These are phyloP conservation scores for Gossypium aridum DNA, from an alignment of 441 rosid species.

Conservation along the genomic window DNA sequence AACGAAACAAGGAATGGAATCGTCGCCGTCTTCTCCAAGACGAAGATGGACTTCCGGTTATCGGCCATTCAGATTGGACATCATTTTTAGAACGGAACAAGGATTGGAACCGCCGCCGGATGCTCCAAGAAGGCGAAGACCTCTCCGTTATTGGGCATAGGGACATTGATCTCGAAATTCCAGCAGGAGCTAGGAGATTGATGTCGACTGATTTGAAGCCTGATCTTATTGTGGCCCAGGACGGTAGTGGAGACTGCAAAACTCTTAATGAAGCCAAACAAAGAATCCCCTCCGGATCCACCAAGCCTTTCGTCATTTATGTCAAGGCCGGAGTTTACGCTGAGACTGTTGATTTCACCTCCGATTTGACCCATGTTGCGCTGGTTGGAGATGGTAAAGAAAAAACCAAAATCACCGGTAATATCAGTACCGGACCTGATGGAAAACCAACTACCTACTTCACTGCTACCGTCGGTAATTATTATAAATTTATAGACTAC, in stretches of 20 bases:
- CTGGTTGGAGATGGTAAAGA: slow-evolving; percentile 66
- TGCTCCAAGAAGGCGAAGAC: not conserved
- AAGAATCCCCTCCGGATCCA: slow-evolving; percentile 18
- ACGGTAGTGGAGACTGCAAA: slow-evolving; percentile 64
- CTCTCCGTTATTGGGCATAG: slow-evolving; percentile 11
- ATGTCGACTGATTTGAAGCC: slow-evolving; percentile 25
- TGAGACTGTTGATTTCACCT: slow-evolving; percentile 36
- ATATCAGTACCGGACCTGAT: slow-evolving; percentile 31
- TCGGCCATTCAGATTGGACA: not conserved
- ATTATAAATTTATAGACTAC: not conserved
- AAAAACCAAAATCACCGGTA: slow-evolving; percentile 51
- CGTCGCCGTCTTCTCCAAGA: slow-evolving; percentile 29
- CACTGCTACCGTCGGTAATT: slow-evolving; percentile 45
- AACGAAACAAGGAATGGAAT: too few species aligned
- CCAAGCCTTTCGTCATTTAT: slow-evolving; percentile 38
- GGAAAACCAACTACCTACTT: slow-evolving; percentile 40
- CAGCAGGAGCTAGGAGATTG: slow-evolving; percentile 28
- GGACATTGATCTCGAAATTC: slow-evolving; percentile 13
- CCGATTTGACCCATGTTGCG: slow-evolving; percentile 27
- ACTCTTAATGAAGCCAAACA: slow-evolving; percentile 30
- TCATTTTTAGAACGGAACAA: not conserved
- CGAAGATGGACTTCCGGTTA: not conserved
- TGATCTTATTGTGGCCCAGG: slow-evolving; percentile 56
- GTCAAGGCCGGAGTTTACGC: slow-evolving; percentile 57
- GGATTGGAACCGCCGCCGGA: not conserved